phyloP scores from a whole-genome alignment of 495 filamentous ascomycete genomes.

The Penicillium lagena region DNA sequence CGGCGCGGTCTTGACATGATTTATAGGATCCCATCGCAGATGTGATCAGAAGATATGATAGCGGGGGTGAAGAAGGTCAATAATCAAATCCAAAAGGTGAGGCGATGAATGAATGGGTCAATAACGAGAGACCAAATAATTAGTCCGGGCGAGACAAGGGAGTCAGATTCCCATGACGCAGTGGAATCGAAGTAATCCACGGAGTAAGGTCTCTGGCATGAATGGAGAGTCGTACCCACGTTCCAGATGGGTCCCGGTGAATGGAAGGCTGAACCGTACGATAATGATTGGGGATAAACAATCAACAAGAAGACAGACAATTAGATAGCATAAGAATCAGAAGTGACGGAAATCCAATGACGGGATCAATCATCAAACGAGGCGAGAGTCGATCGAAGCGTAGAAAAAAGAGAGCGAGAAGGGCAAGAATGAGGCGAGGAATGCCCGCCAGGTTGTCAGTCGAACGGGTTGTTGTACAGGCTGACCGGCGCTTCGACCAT shows the following conservation, averaged over 20 bases:
- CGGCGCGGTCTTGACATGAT: slow-evolving; percentile 20
- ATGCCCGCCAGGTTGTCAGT: background rate
- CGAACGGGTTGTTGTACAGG: background rate
- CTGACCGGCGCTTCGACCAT: background rate
- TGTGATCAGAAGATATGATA: background rate
- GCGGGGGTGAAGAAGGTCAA: background rate
- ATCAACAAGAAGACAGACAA: background rate
- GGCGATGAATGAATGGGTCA: too few species aligned
- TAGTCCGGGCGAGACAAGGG: background rate
- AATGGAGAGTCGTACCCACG: background rate
- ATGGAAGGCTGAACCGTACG: background rate
- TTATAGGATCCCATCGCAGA: slow-evolving; percentile 29
- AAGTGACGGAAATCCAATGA: background rate
- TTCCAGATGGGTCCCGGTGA: background rate
- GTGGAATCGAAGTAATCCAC: background rate
- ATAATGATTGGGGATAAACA: background rate
- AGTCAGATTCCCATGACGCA: slow-evolving; percentile 18
- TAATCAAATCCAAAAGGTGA: too few species aligned
- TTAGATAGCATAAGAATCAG: background rate
- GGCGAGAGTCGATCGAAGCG: background rate
- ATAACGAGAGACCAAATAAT: too few species aligned
- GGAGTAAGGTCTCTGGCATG: slow-evolving; percentile 1
- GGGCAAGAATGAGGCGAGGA: background rate
- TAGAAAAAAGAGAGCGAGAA: background rate
- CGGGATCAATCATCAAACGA: background rate